Evolutionary conservation across 768 basidiomycete genomes (phyloP).

Genomic region (Mycena amicta): DNA sequence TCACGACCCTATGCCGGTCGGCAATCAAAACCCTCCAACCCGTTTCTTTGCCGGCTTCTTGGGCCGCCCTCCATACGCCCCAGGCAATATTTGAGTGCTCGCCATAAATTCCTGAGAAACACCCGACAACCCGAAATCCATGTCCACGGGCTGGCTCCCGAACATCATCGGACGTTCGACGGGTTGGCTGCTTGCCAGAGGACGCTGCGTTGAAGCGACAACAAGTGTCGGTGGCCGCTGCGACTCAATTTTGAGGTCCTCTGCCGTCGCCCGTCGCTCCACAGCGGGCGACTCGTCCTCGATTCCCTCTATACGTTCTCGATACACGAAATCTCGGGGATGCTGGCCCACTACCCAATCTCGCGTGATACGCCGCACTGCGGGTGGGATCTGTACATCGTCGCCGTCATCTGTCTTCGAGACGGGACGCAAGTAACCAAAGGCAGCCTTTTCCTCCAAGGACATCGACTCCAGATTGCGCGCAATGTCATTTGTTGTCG

Average conservation of each 20-base stretch:
- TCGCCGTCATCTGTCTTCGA: slow-evolving; percentile 29
- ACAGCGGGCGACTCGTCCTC: slow-evolving; percentile 24
- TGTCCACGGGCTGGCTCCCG: slow-evolving; percentile 17
- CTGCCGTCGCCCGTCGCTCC: slow-evolving; percentile 11
- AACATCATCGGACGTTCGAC: not conserved
- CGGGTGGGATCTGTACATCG: slow-evolving; percentile 42
- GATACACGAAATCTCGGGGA: slow-evolving; percentile 52
- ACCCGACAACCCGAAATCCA: slow-evolving; percentile 11
- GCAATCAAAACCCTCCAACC: slow-evolving; percentile 80
- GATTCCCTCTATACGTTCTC: slow-evolving; percentile 53
- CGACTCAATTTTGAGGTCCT: slow-evolving; percentile 3
- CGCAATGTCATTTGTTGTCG: slow-evolving; percentile 30
- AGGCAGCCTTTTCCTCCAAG: slow-evolving; percentile 54
- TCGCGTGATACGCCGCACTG: slow-evolving; percentile 63
- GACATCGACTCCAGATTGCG: slow-evolving; percentile 58
- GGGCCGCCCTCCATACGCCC: slow-evolving; percentile 69
- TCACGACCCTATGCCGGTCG: too few relatives aligned
- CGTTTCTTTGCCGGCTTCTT: slow-evolving; percentile 68
- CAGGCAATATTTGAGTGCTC: slow-evolving; percentile 74
- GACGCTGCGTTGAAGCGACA: slow-evolving; percentile 31
- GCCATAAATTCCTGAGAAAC: slow-evolving; percentile 48
- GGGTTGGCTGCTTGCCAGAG: slow-evolving; percentile 18
- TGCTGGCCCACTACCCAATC: slow-evolving; percentile 67
- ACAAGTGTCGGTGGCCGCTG: slow-evolving; percentile 43
- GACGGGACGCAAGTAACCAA: slow-evolving; percentile 63